Evolutionary conservation across 139 green algal genomes (phyloP).

Genomic region (Diplosphaera chodatii): DNA sequence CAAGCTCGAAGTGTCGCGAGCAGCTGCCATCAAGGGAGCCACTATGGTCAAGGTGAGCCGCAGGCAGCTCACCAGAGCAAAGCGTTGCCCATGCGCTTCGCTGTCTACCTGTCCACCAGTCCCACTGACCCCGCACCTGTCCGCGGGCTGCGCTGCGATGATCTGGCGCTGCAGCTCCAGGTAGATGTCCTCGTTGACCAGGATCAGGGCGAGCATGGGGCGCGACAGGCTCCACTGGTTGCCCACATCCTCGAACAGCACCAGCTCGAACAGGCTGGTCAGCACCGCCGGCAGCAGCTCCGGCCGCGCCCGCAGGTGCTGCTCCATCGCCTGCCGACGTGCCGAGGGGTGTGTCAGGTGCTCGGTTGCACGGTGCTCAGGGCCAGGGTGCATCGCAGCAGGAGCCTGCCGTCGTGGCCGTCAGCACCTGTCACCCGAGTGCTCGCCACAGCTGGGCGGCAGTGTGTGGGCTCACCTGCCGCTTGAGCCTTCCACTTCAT

Average conservation of each 20-base stretch:
- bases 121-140: conserved; percentile 26
- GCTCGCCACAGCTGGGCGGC: too few relatives aligned
- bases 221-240: conserved; percentile 95
- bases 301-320: conserved; percentile 52
- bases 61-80: too few relatives aligned
- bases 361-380: too few relatives aligned
- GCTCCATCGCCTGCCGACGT: conserved; percentile 49
- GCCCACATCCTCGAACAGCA: conserved; percentile 95
- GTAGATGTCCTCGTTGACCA: conserved; percentile 81
- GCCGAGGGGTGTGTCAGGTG: too few relatives aligned
- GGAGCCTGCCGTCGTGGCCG: not conserved
- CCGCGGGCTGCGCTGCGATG: conserved; percentile 54
- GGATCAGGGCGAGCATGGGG: conserved; percentile 94
- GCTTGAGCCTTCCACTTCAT: too few relatives aligned
- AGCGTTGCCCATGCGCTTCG: too few relatives aligned
- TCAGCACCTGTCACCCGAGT: too few relatives aligned
- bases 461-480: too few relatives aligned
- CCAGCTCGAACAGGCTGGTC: conserved; percentile 89
- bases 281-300: conserved; percentile 64
- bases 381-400: not conserved
- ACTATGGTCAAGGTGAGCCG: too few relatives aligned
- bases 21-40: too few relatives aligned
- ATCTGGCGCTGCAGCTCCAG: conserved; percentile 65
- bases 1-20: too few relatives aligned
- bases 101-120: not conserved